Conservation (phyloP, 306 rosid species). For the Ormosia semicastrata region DNA sequence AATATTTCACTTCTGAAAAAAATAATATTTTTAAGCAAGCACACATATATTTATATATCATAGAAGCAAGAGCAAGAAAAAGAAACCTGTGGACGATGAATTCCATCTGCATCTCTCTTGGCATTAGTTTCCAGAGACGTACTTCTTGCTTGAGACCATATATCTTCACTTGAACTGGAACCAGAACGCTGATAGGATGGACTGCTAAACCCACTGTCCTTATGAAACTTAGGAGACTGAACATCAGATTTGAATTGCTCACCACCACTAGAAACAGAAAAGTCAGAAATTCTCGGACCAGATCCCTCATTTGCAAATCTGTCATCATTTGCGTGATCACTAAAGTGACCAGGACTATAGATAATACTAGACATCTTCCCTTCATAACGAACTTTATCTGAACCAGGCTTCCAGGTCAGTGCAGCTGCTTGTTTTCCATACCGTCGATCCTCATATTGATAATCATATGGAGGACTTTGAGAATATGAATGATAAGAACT, state of each 20-base stretch:
- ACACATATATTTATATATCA: not conserved
- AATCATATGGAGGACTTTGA: constrained; percentile 98
- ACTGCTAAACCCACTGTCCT: constrained; percentile 57
- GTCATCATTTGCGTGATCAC: constrained; percentile 65
- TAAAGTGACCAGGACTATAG: constrained; percentile 71
- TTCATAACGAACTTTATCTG: constrained; percentile 77
- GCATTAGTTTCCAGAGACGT: constrained; percentile 40
- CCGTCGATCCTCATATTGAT: constrained; percentile 88
- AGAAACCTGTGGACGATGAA: constrained; percentile 49
- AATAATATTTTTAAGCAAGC: not conserved
- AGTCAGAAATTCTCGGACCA: constrained; percentile 73
- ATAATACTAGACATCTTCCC: constrained; percentile 69
- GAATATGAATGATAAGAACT: constrained; percentile 98
- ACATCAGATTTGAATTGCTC: constrained; percentile 67
- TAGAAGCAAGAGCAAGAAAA: constrained; percentile 20
- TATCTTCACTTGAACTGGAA: constrained; percentile 56
- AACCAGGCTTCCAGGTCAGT: constrained; percentile 84
- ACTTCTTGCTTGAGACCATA: constrained; percentile 39
- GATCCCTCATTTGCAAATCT: constrained; percentile 79
- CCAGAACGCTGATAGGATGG: constrained; percentile 49
- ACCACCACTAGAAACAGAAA: constrained; percentile 68
- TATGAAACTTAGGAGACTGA: constrained; percentile 64
- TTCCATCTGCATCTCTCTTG: constrained; percentile 44
- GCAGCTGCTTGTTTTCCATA: constrained; percentile 77
- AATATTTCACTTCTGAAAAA: not conserved